Evolutionary conservation across 345 rosid species (phyloP), one percentile per base, ranked within the genome.

Genomic region (Eucalyptus curtisii): DNA sequence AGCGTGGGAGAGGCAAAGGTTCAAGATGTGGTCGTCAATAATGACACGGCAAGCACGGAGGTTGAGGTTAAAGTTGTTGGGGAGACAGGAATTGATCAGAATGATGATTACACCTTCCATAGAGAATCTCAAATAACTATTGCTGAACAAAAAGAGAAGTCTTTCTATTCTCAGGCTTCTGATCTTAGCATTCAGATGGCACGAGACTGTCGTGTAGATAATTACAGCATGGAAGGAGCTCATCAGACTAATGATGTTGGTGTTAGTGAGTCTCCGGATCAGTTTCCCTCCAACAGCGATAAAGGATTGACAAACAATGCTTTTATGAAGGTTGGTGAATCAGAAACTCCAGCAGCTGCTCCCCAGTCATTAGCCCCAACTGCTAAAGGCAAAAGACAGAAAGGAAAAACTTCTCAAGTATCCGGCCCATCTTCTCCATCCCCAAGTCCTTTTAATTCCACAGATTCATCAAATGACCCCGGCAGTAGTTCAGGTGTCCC

Each of bases 151-250:
- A 95, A 90, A 89, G 97, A 95, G 89, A 93, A 93, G 81, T 90
- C 91, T 12, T 93, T 95, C 86, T 94, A 93, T 86, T 95, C 96
- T 87, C 96, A 95, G 93, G 95, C 97, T 47, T 94, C 96, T 11
- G 94, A 93, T 93, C 94, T 95, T 86, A 91, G 96, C 92, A 92
- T 94, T 90, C 93, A 92, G 91, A 91, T 94, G 94, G 92, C 92
- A 31, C 93, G 93, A 91, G 97, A 95, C 81, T 90, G 89, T 86
- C 84, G 89, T 86, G 88, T 81, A 52, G 93, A 92, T 91, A 89
- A 87, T 55, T 91, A 88, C 92, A 88, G 79, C 89, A 88, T 86
- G 90, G 95, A 89, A 88, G 93, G 88, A 86, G 89, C 89, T 88
- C 91, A 37, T 86, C 93, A 90, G 86, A 88, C 68, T 87, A 82